Conservation (phyloP, 2,329 filamentous ascomycete genomes). For the Aspergillus versicolor region DNA sequence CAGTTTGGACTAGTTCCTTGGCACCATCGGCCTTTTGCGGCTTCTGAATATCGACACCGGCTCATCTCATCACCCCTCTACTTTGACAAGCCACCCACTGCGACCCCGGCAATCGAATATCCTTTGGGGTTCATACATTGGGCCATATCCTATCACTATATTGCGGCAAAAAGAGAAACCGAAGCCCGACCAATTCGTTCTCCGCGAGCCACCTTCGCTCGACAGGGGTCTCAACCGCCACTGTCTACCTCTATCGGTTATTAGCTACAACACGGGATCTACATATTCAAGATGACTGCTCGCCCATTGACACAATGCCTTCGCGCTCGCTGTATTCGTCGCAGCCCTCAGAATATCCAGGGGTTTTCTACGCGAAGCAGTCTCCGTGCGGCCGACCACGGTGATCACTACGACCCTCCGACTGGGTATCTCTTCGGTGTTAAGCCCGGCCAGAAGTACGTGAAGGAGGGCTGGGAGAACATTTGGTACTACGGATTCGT, state of each 20-base stretch:
- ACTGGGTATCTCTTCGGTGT: conserved; percentile 90
- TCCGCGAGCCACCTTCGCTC: conserved; percentile 13
- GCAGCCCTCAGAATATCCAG: conserved; percentile 34
- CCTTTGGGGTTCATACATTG: conserved; percentile 27
- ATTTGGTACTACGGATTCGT: conserved; percentile 82
- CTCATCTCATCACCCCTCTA: conserved; percentile 30
- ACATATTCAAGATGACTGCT: conserved; percentile 38
- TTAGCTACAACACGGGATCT: conserved; percentile 12
- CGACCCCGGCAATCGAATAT: conserved; percentile 22
- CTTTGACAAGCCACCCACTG: conserved; percentile 24
- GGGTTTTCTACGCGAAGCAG: conserved; percentile 43
- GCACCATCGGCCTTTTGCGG: conserved; percentile 39
- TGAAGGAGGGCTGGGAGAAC: conserved; percentile 95
- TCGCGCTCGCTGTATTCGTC: conserved; percentile 40
- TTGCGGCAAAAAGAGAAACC: conserved; percentile 13
- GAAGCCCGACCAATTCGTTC: conserved; percentile 5
- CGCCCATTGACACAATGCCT: conserved; percentile 39
- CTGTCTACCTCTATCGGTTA: conserved; percentile 17
- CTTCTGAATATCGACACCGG: conserved; percentile 36
- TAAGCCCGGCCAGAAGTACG: conserved; percentile 90
- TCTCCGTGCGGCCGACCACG: conserved; percentile 55
- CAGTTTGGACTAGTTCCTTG: conserved; percentile 29
- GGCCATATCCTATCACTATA: conserved; percentile 12
- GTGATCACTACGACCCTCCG: conserved; percentile 83
- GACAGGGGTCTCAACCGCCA: conserved; percentile 21